Evolutionary conservation across 208 protist species (phyloP).

Genomic region (Trypanosoma lewisi): DNA sequence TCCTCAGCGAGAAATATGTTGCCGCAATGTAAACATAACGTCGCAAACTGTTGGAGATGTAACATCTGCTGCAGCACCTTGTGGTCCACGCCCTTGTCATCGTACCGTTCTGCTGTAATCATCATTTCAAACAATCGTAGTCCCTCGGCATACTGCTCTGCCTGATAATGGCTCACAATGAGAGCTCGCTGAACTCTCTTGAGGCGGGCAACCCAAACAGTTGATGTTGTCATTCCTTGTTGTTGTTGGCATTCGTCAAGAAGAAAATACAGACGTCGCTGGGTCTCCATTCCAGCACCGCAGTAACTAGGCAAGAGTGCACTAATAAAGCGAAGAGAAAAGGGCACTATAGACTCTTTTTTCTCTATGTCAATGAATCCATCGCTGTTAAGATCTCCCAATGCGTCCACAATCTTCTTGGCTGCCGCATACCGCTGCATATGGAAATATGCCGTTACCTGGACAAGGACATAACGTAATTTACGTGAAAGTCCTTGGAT

Average conservation of each 20-base stretch:
- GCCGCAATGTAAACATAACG: conserved; percentile 39
- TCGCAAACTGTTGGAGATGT: conserved; percentile 36
- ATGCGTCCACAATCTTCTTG: conserved; percentile 52
- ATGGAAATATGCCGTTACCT: conserved; percentile 69
- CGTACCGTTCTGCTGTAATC: conserved; percentile 30
- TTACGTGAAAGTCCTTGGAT: conserved; percentile 9
- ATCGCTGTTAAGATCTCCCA: conserved; percentile 69
- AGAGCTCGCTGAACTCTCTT: conserved; percentile 59
- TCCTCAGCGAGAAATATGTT: conserved; percentile 38
- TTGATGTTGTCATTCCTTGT: conserved; percentile 4
- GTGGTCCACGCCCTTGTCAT: conserved; percentile 12
- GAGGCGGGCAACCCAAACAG: conserved; percentile 35
- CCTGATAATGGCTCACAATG: conserved; percentile 52
- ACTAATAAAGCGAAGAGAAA: conserved; percentile 72
- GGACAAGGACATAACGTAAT: conserved; percentile 71
- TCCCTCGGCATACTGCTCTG: conserved; percentile 53
- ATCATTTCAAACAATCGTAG: conserved; percentile 43
- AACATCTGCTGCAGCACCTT: conserved; percentile 24
- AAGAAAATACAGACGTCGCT: conserved; percentile 51
- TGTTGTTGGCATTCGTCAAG: conserved; percentile 47
- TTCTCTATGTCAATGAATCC: conserved; percentile 50
- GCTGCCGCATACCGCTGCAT: conserved; percentile 54
- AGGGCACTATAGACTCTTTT: conserved; percentile 64
- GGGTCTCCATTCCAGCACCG: conserved; percentile 50
- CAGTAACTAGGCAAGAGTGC: conserved; percentile 68